These are phyloP conservation scores for Chrysoporthe deuterocubensis DNA, from an alignment of 2,329 filamentous ascomycete species.

Conservation along the genomic window DNA sequence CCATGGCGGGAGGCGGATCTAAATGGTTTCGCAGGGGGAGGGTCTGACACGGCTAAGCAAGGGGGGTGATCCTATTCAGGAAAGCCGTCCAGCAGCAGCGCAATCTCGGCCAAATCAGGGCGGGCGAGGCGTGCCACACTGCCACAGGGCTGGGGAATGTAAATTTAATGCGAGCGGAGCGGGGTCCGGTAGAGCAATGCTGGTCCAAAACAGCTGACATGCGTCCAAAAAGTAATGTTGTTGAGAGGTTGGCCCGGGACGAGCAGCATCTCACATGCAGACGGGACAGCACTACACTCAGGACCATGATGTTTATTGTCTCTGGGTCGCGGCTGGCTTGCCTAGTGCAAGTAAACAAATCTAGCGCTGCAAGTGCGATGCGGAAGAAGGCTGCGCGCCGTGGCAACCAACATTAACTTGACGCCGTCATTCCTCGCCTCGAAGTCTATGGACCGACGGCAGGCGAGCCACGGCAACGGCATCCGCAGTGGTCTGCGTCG, in stretches of 20 bases:
- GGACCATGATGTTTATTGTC: not conserved
- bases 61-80: slow-evolving; percentile 9
- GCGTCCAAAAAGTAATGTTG: not conserved
- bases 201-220: not conserved
- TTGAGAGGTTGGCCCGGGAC: not conserved
- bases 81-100: slow-evolving; percentile 9
- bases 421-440: not conserved
- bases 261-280: not conserved
- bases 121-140: not conserved
- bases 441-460: not conserved
- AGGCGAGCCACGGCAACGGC: not conserved
- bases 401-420: not conserved
- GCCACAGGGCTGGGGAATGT: not conserved
- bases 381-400: too few species aligned
- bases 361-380: not conserved
- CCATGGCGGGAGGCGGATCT: slow-evolving; percentile 12
- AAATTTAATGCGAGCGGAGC: not conserved
- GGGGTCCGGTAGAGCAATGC: not conserved
- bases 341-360: not conserved
- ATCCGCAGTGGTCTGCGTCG: not conserved
- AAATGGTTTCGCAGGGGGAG: slow-evolving; percentile 12
- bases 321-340: not conserved
- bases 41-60: slow-evolving; percentile 5
- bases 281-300: not conserved
- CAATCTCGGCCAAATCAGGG: not conserved